These are phyloP conservation scores for Torulaspora microellipsoides DNA, from an alignment of 805 yeast species.

Conservation along the genomic window DNA sequence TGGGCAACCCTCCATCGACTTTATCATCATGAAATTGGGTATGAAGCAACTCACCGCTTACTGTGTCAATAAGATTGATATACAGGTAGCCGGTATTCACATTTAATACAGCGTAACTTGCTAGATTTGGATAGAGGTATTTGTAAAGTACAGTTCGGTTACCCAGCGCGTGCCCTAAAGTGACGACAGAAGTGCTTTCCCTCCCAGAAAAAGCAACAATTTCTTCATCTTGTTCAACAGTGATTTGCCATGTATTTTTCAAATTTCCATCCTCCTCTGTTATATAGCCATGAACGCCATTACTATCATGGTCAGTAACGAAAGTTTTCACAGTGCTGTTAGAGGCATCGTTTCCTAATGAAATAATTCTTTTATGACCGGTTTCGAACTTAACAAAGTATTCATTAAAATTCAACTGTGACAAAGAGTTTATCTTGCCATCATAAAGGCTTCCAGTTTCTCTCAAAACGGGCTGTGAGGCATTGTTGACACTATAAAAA, in stretches of 20 bases:
- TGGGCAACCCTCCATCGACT: constrained; percentile 38
- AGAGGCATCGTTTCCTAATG: constrained; percentile 1
- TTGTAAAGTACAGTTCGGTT: constrained; percentile 77
- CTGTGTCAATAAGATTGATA: constrained; percentile 57
- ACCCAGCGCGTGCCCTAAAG: constrained; percentile 63
- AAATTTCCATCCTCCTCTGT: constrained; percentile 22
- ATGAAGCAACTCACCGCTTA: constrained; percentile 61
- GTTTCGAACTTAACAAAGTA: constrained; percentile 18
- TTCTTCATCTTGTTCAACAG: constrained; percentile 31
- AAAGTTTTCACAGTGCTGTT: constrained; percentile 17
- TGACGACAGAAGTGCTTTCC: constrained; percentile 43
- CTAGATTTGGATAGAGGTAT: constrained; percentile 67
- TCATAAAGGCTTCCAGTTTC: not conserved
- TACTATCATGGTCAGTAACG: constrained; percentile 20
- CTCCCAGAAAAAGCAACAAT: constrained; percentile 41
- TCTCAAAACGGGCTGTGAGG: constrained; percentile 1
- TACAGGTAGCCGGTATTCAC: constrained; percentile 33
- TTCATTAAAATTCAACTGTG: constrained; percentile 4
- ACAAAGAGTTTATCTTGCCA: constrained; percentile 1
- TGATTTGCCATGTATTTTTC: constrained; percentile 39
- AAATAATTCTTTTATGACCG: constrained; percentile 12
- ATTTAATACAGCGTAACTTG: constrained; percentile 47
- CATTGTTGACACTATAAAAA: constrained; percentile 12
- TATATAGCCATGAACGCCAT: constrained; percentile 24
- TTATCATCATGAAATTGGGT: constrained; percentile 41